Percentiles rank a stretch among this genome's conserved stretches.
These are phyloP conservation scores for Pistacia vera DNA, from an alignment of 345 rosid species.

Conservation along the genomic window DNA sequence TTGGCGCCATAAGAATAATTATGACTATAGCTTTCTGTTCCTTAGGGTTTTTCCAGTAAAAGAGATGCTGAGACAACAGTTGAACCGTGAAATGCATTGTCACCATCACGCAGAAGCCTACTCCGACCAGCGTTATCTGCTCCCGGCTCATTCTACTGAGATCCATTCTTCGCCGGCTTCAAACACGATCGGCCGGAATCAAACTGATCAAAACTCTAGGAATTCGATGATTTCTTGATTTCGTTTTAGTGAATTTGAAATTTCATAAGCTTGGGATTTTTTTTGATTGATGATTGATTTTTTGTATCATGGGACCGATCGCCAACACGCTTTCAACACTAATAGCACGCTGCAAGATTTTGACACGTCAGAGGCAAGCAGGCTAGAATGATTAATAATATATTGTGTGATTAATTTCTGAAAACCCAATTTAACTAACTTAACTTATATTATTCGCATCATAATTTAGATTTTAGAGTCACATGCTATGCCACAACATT, in stretches of 20 bases:
- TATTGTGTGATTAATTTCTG: no score
- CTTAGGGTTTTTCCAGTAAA: slow-evolving; percentile 93
- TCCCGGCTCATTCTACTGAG: slow-evolving; percentile 48
- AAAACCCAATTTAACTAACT: no score
- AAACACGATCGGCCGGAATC: neutral
- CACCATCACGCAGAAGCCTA: slow-evolving; percentile 61
- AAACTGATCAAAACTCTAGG: neutral
- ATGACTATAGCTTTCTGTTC: slow-evolving; percentile 91
- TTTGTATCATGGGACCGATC: no score
- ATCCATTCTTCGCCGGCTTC: slow-evolving; percentile 48
- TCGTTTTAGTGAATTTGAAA: no score
- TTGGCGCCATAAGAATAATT: slow-evolving; percentile 92
- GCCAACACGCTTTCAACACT: no score
- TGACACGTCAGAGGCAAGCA: no score
- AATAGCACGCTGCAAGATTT: no score
- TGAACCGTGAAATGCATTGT: slow-evolving; percentile 76
- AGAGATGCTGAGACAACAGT: slow-evolving; percentile 81
- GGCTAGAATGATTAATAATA: no score
- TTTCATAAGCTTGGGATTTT: no score
- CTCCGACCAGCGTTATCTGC: slow-evolving; percentile 66
- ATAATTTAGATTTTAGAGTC: no score
- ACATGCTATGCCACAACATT: no score
- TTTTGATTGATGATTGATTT: neutral
- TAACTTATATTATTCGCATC: no score
- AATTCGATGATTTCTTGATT: neutral